These are phyloP conservation scores for Chalciporus sphaerocephalus DNA, from an alignment of 768 basidiomycete species.

Conservation along the genomic window DNA sequence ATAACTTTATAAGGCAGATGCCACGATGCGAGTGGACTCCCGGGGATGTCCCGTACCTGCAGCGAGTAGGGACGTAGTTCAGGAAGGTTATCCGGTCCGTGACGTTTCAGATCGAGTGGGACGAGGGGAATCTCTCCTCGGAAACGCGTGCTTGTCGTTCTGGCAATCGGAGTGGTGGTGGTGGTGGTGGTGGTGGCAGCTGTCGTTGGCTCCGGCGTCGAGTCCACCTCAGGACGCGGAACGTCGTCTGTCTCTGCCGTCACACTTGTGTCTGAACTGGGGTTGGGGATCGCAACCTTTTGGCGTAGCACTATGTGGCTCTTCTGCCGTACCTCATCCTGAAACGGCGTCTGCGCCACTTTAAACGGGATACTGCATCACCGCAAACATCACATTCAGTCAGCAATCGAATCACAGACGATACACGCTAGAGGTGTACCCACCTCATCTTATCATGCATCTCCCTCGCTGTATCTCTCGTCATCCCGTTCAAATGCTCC, in stretches of 20 bases:
- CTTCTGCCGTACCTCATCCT: background rate
- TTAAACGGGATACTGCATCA: background rate
- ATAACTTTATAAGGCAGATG: constrained; percentile 2
- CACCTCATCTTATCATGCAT: constrained; percentile 1
- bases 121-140: background rate
- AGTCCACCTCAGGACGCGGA: too few species aligned
- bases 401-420: background rate
- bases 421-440: too few species aligned
- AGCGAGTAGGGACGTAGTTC: background rate
- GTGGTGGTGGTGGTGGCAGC: too few species aligned
- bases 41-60: background rate
- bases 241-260: too few species aligned
- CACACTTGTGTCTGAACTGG: too few species aligned
- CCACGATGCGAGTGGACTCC: background rate
- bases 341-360: background rate
- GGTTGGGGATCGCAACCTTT: too few species aligned
- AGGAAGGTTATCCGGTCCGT: background rate
- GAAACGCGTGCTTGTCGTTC: background rate
- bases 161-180: background rate
- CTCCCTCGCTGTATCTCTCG: background rate
- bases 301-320: background rate
- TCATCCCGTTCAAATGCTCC: background rate
- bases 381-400: too few species aligned
- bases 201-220: too few species aligned
- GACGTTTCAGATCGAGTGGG: background rate